Percentiles rank a stretch among this genome's conserved stretches.
Conservation (phyloP, 2,329 filamentous ascomycete genomes). For the Fusarium sp. region DNA sequence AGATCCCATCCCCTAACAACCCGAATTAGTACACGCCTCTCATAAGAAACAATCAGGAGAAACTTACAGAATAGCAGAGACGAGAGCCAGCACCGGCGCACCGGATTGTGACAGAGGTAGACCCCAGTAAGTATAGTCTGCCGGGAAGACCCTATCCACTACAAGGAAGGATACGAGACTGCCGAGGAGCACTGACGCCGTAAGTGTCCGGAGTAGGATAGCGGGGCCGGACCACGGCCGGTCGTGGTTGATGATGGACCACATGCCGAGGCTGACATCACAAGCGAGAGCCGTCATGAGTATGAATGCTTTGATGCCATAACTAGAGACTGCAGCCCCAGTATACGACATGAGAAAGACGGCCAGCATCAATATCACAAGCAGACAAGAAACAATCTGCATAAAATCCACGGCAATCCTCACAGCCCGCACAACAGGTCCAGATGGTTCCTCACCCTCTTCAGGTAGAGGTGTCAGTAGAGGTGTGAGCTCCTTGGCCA, state of each 20-base stretch:
- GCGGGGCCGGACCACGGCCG: constrained; percentile 52
- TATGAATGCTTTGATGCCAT: constrained; percentile 48
- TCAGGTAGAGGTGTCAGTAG: constrained; percentile 47
- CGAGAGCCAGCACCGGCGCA: constrained; percentile 54
- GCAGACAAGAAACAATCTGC: constrained; percentile 52
- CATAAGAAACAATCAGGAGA: not conserved
- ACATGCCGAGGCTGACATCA: constrained; percentile 56
- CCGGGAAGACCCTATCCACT: constrained; percentile 56
- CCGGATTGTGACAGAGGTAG: constrained; percentile 50
- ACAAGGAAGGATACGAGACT: constrained; percentile 56
- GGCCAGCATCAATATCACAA: constrained; percentile 53
- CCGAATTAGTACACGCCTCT: constrained; percentile 19
- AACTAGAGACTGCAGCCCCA: constrained; percentile 34
- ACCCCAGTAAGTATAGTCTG: constrained; percentile 56
- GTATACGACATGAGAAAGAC: constrained; percentile 52
- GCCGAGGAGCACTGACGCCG: constrained; percentile 54
- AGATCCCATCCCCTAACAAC: constrained; percentile 43
- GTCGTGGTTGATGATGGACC: constrained; percentile 53
- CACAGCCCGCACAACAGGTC: constrained; percentile 47
- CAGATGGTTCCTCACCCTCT: constrained; percentile 44
- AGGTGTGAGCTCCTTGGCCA: constrained; percentile 43
- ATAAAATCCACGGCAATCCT: constrained; percentile 51
- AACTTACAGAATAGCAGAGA: constrained; percentile 56
- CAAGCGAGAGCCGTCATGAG: constrained; percentile 52
- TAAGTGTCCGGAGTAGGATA: constrained; percentile 51